Base-by-base conservation (phyloP, 1,284 basidiomycete genomes). In the Ganoderma lucidum region DNA sequence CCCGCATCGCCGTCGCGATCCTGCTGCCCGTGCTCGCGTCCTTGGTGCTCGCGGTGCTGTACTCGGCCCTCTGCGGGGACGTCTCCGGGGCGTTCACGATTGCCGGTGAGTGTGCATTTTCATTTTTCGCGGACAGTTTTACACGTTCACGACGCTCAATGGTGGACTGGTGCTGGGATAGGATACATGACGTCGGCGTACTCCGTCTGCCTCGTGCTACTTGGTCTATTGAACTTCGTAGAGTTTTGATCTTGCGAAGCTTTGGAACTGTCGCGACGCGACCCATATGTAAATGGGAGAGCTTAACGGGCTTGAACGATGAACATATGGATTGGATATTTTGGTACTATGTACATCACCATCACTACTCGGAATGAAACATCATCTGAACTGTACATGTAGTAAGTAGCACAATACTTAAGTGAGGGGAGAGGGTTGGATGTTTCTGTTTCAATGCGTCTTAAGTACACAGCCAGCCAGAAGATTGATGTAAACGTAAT, bases 21-120 rank as follows among this genome's bases (percentile, higher is more conserved):
- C 53, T 73, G 3, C 35, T 71, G 5, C 73, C 75, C 9, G 71
- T 75, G 3, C 3, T 71, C 8, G 48, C 61, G 4, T 75, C 75
- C 0, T 39, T 71, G 10, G 62, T 72, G 8, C 41, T 74, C 17
- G 71, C 63, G 0, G 65, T 76, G 1, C 30, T 74, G 2, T 76
- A 74, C 41, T 70, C 68, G 12, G 23, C 67, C 10, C 42, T 72
- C 23, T 62, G 44, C 8, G 65, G 61, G 2, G 70, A 74, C 53
- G 68, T 70, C 6, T 72, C 71, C 0, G 70, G 67, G 28, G 75
- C 70, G 37, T 76, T 75, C 62, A 76, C 74, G 1, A 72, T 74
- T n/a, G 71, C 71, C 39, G 70, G 74, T 75, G 56, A 42, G 75
- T 66, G 12, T 15, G 14, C n/a, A n/a, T n/a, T n/a, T 53, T 53